Conservation (phyloP, 2,329 filamentous ascomycete species). For the Periconia sp. region DNA sequence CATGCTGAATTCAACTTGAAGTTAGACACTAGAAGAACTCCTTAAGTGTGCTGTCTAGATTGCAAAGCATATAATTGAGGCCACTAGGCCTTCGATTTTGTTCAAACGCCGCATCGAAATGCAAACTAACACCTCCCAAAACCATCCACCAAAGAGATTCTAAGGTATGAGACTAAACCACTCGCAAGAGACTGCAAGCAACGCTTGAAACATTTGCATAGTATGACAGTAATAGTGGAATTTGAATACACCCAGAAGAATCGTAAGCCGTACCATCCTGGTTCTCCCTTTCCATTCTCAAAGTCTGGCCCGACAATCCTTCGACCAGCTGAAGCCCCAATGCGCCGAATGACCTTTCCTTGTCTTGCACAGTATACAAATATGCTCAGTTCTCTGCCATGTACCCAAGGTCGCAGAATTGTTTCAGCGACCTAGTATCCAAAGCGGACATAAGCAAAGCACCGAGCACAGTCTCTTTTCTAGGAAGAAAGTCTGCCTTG, state of each 20-base stretch:
- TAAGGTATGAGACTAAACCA: too few species aligned
- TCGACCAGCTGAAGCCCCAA: too few species aligned
- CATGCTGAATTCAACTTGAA: too few species aligned
- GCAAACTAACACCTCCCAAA: too few species aligned
- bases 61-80: too few species aligned
- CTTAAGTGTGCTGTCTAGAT: too few species aligned
- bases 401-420: constrained; percentile 48
- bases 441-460: constrained; percentile 52
- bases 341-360: constrained; percentile 2
- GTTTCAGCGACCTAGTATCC: constrained; percentile 51
- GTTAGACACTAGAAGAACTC: too few species aligned
- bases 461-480: constrained; percentile 53
- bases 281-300: constrained; percentile 1
- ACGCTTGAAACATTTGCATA: constrained; percentile 4
- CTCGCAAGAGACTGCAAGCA: too few species aligned
- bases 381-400: constrained; percentile 31
- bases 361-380: constrained; percentile 3
- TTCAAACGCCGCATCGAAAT: too few species aligned
- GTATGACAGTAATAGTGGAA: constrained; percentile 6
- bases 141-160: too few species aligned
- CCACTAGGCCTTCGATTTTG: too few species aligned
- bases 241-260: constrained; percentile 1
- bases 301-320: too few species aligned
- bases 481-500: constrained; percentile 51
- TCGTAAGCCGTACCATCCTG: constrained; percentile 1